Percentiles rank a stretch among this genome's conserved stretches.
Evolutionary conservation across 2,329 filamentous ascomycete genomes (phyloP).

Genomic region (Ophiocordyceps camponoti-leonardi): DNA sequence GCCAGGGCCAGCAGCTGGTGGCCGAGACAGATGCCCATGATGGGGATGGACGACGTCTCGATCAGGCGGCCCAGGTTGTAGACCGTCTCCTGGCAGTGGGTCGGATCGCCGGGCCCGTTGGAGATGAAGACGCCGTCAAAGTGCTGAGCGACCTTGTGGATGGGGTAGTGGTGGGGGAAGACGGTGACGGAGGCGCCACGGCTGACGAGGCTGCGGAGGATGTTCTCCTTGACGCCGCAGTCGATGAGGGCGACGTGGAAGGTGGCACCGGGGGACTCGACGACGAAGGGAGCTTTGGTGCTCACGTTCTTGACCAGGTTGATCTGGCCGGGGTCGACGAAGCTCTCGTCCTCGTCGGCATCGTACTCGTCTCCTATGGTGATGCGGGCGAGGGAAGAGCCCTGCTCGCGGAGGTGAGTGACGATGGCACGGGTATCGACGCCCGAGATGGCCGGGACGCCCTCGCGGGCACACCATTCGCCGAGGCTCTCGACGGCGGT

Average conservation of each 20-base stretch:
- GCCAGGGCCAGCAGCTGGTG: conserved; percentile 91
- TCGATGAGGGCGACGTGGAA: conserved; percentile 91
- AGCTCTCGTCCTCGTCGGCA: conserved; percentile 93
- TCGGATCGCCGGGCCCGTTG: conserved; percentile 95
- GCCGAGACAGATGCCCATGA: conserved; percentile 96
- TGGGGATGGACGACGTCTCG: conserved; percentile 74
- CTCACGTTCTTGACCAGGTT: conserved; percentile 92
- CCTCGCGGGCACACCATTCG: conserved; percentile 91
- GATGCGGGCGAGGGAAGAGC: conserved; percentile 88
- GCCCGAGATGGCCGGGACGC: conserved; percentile 87
- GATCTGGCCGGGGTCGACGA: conserved; percentile 86
- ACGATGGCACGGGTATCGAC: conserved; percentile 96
- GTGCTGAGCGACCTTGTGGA: too few species aligned
- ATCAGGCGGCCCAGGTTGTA: conserved; percentile 86
- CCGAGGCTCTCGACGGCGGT: conserved; percentile 88
- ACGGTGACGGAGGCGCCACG: conserved; percentile 85
- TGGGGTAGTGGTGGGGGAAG: conserved; percentile 27
- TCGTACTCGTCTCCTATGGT: conserved; percentile 96
- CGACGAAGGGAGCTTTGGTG: conserved; percentile 95
- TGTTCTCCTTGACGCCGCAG: conserved; percentile 99
- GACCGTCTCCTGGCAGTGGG: conserved; percentile 86
- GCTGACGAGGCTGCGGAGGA: conserved; percentile 81
- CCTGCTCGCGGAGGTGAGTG: conserved; percentile 87
- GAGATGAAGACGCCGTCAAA: conserved; percentile 65
- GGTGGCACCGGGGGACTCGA: conserved; percentile 66